Conservation (phyloP, 2,329 filamentous ascomycete species). For the Pseudogymnoascus sp. region DNA sequence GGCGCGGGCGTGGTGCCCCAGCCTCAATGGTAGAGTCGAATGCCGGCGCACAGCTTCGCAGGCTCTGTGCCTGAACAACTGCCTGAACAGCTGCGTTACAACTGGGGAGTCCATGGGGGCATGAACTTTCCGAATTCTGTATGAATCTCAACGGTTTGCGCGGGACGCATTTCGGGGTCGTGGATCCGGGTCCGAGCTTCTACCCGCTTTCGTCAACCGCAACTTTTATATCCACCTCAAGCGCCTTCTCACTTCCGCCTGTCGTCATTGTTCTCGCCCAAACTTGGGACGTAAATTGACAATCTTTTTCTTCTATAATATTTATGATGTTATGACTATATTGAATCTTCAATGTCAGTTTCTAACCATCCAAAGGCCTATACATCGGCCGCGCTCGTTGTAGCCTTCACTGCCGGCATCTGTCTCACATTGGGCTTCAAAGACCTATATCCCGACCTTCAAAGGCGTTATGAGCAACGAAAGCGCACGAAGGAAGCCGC, state of each 20-base stretch:
- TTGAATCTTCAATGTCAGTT: constrained; percentile 42
- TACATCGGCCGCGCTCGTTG: constrained; percentile 55
- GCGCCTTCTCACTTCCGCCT: constrained; percentile 9
- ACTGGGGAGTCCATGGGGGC: constrained; percentile 70
- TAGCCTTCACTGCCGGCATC: constrained; percentile 71
- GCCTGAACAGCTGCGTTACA: constrained; percentile 70
- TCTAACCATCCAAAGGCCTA: constrained; percentile 55
- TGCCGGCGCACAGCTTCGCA: constrained; percentile 45
- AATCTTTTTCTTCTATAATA: constrained; percentile 8
- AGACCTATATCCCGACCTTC: constrained; percentile 69
- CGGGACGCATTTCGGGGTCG: constrained; percentile 5
- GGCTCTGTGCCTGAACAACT: constrained; percentile 70
- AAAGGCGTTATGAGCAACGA: constrained; percentile 50
- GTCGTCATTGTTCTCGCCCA: constrained; percentile 5
- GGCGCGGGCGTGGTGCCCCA: constrained; percentile 31
- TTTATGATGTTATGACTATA: constrained; percentile 9
- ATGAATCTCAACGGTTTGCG: constrained; percentile 8
- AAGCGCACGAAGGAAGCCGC: constrained; percentile 22
- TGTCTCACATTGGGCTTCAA: constrained; percentile 70
- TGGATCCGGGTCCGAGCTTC: constrained; percentile 5
- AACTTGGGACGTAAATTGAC: neutral
- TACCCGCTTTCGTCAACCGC: constrained; percentile 8
- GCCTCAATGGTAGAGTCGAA: constrained; percentile 23
- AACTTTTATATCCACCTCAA: constrained; percentile 14
- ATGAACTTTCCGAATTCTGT: constrained; percentile 13